Base-by-base conservation (phyloP, 1,284 basidiomycete species). In the Melanopsichium pennsylvanicum region DNA sequence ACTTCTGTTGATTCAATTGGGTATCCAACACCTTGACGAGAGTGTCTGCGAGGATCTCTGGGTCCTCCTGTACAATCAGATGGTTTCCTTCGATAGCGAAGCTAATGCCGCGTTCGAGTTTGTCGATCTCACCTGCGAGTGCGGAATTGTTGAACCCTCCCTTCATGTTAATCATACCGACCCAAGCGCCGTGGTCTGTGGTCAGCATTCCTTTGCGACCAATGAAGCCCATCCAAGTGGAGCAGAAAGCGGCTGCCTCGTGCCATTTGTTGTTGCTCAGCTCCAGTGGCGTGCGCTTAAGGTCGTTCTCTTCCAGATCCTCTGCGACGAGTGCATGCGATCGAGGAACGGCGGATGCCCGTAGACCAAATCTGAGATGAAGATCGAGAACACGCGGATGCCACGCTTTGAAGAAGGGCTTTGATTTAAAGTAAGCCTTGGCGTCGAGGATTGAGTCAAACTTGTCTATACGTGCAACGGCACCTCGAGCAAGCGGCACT, bases 341-440 rank as follows among this genome's bases (percentile, higher is more conserved):
- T n/a, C 31, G 12, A 2, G 59, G 55, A 2, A 64, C 13, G 5
- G 26, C 9, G 0, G 70, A 46, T 1, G 75, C 69, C 18, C 67
- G 59, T 12, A 92, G 82, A 4, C 85, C 90, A 67, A 88, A 86
- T 16, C 88, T 84, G 29, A 92, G 82, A 78, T 92, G 93, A 4
- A 85, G 66, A 13, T 86, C 82, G 27, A 95, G 85, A 4, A 88
- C 88, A 0, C 83, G 85, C 0, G 87, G 85, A 74, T 93, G 84
- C 91, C 92, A 94, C 1, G 83, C 82, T 5, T 79, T 70, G 80
- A 92, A 94, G 84, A 92, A 93, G 0, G 88, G 85, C 57, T 80
- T 82, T 12, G 84, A 86, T 27, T 82, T 72, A 70, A 92, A 86
- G 55, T 66, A 76, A 0, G 46, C 43, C 13, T 25, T 31, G 1